phyloP scores from a whole-genome alignment of 2,329 filamentous ascomycete genomes.

The Diplodia mutila region DNA sequence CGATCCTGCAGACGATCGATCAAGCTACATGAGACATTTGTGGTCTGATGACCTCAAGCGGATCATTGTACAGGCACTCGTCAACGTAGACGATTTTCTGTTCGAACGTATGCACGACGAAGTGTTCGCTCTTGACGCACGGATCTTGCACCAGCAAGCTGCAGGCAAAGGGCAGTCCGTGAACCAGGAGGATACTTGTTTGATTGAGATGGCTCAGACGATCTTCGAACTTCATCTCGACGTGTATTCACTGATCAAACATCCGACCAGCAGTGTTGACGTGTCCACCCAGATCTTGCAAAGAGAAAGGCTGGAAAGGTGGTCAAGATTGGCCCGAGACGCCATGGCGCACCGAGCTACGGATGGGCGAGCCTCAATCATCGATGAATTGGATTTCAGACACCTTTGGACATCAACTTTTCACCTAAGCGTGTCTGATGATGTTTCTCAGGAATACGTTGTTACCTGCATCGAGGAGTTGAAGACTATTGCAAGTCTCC shows the following conservation, averaged over 20 bases:
- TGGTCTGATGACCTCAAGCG: conserved; percentile 63
- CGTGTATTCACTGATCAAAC: conserved; percentile 65
- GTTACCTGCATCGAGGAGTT: conserved; percentile 67
- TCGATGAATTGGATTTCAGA: conserved; percentile 57
- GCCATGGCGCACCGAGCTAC: conserved; percentile 50
- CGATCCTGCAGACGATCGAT: conserved; percentile 34
- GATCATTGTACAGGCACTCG: conserved; percentile 56
- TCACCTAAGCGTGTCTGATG: conserved; percentile 60
- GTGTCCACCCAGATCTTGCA: conserved; percentile 56
- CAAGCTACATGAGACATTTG: conserved; percentile 56
- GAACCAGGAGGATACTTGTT: conserved; percentile 39
- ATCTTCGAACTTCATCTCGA: conserved; percentile 71
- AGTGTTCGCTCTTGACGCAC: conserved; percentile 35
- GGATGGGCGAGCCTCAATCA: conserved; percentile 30
- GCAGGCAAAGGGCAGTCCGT: conserved; percentile 31
- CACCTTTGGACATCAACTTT: conserved; percentile 70
- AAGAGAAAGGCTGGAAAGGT: conserved; percentile 62
- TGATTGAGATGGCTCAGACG: conserved; percentile 60
- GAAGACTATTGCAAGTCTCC: conserved; percentile 55
- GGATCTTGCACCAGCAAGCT: conserved; percentile 33
- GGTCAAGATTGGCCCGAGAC: conserved; percentile 62
- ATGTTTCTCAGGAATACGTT: conserved; percentile 62
- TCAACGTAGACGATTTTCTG: conserved; percentile 59
- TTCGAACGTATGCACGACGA: conserved; percentile 47
- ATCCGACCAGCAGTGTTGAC: conserved; percentile 61